These are phyloP conservation scores for Ophiostoma himal-ulmi DNA, from an alignment of 2,329 filamentous ascomycete genomes.

Conservation along the genomic window DNA sequence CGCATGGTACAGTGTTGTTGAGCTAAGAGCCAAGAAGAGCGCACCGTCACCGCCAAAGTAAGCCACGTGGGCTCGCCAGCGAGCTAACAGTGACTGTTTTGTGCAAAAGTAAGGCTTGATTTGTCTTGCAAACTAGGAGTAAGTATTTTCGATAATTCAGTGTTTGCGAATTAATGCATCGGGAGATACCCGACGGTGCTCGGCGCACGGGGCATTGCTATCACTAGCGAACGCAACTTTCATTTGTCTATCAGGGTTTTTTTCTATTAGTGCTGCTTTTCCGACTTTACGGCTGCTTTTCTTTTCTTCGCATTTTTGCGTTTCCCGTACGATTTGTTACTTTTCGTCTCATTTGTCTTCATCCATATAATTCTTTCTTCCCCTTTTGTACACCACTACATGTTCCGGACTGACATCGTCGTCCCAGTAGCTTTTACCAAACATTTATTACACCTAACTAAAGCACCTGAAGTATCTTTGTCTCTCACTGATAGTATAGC, in stretches of 20 bases:
- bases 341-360: not conserved
- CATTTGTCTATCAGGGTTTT: not conserved
- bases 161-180: not conserved
- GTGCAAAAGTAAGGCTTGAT: not conserved
- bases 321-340: not conserved
- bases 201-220: not conserved
- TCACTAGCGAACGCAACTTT: not conserved
- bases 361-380: not conserved
- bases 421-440: not conserved
- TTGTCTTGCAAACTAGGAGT: not conserved
- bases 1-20: constrained; percentile 53
- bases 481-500: too few relatives aligned
- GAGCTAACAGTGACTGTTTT: too few relatives aligned
- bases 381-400: not conserved
- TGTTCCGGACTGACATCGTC: not conserved
- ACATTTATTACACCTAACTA: not conserved
- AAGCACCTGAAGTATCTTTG: not conserved
- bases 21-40: constrained; percentile 35
- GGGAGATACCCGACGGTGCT: not conserved
- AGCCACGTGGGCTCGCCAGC: not conserved
- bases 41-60: constrained; percentile 5
- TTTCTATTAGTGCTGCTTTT: not conserved
- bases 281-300: not conserved
- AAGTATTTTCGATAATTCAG: not conserved
- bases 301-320: not conserved